These are phyloP conservation scores for Solanum peruvianum DNA, from an alignment of 257 asterid species.

Conservation along the genomic window DNA sequence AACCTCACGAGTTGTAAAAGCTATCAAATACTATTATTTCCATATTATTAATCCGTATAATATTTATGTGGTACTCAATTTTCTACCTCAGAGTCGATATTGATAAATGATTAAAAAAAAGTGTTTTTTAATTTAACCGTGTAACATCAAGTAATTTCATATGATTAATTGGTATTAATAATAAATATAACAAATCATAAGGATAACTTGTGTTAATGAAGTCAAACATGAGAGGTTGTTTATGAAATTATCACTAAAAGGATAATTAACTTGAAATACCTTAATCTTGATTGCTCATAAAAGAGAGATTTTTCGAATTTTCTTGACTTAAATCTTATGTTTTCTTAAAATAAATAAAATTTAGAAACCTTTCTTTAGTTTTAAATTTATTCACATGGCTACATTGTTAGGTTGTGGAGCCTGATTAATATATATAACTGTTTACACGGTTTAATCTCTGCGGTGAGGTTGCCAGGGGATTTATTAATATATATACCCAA, in stretches of 20 bases:
- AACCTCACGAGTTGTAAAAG: too few relatives aligned
- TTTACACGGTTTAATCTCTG: too few relatives aligned
- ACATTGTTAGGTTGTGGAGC: too few relatives aligned
- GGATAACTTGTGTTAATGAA: neutral
- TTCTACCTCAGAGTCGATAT: neutral
- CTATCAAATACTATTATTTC: neutral
- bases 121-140: neutral
- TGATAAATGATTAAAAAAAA: neutral
- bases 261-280: too few relatives aligned
- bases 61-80: neutral
- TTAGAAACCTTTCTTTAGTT: neutral
- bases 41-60: neutral
- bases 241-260: neutral
- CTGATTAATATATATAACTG: too few relatives aligned
- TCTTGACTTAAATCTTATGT: neutral
- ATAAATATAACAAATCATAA: too few relatives aligned
- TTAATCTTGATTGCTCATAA: too few relatives aligned
- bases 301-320: too few relatives aligned
- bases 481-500: too few relatives aligned
- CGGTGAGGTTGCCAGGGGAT: too few relatives aligned
- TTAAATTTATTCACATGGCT: neutral
- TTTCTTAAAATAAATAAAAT: too few relatives aligned
- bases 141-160: neutral
- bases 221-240: neutral
- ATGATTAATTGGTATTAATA: too few relatives aligned